These are phyloP conservation scores for Amanita jacksonii DNA, from an alignment of 768 basidiomycete species.

Conservation along the genomic window DNA sequence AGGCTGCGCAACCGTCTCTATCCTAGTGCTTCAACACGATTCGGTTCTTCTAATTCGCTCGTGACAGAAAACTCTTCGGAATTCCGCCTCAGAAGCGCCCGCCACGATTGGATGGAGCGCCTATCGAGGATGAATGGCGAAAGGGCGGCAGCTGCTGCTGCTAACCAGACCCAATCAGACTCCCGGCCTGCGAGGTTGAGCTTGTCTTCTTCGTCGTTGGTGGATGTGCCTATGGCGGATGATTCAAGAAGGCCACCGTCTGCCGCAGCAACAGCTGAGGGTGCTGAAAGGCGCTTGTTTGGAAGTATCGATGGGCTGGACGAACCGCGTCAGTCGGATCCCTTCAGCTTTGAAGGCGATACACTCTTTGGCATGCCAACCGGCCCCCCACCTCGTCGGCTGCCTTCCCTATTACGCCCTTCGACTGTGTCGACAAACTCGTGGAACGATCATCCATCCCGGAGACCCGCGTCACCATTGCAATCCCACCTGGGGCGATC, in stretches of 20 bases:
- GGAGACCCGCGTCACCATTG: slow-evolving; percentile 1
- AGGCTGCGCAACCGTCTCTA: slow-evolving; percentile 1
- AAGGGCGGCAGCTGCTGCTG: too few relatives aligned
- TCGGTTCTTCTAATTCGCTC: slow-evolving; percentile 5
- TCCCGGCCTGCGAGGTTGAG: neutral
- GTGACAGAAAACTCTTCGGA: slow-evolving; percentile 7
- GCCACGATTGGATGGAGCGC: slow-evolving; percentile 5
- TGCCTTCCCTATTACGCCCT: neutral
- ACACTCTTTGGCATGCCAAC: neutral
- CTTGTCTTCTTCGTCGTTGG: too few relatives aligned
- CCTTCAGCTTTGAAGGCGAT: neutral
- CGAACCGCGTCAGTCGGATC: slow-evolving; percentile 1
- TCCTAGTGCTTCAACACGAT: slow-evolving; percentile 3
- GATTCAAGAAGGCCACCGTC: slow-evolving; percentile 1
- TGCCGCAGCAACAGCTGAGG: neutral
- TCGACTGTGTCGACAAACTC: neutral
- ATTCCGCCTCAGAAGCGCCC: neutral
- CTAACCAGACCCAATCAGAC: neutral
- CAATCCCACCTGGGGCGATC: neutral
- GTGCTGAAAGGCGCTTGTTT: slow-evolving; percentile 1
- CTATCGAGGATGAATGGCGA: slow-evolving; percentile 1
- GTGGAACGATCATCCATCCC: neutral
- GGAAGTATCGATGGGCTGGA: slow-evolving; percentile 1
- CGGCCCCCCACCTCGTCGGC: neutral
- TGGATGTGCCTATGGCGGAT: too few relatives aligned